Base-by-base conservation (phyloP, 352 stramenopile species). In the Phytophthora ohioensis region DNA sequence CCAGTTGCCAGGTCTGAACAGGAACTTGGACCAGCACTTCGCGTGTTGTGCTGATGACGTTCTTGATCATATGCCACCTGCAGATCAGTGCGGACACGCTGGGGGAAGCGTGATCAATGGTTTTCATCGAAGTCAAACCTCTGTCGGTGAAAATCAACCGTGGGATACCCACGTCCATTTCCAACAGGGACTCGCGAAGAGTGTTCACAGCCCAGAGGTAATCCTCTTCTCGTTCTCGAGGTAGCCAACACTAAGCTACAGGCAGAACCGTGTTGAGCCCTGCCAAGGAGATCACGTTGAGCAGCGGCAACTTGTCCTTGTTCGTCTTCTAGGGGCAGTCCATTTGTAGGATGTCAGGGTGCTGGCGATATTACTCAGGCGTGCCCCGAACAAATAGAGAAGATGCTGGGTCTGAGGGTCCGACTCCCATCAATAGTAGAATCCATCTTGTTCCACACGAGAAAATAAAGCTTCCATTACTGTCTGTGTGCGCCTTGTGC, bases 51-150 rank as follows among this genome's bases (percentile, higher is more conserved):
- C 45, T 51, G 21, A 51, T 13, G 6, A 35, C 45, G 10, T 68
- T 70, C 32, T 67, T 67, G 48, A 69, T 76, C 69, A 76, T 71
- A 21, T 71, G 57, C 62, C 57, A 70, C 11, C 60, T 48, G 12
- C 59, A 67, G 2, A 69, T 30, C 27, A 75, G 42, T 4, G 45
- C 34, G 4, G 46, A 31, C 3, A 66, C 27, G 13, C 35, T 41
- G 1, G 11, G 3, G 32, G 58, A 69, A 0, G 64, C 69, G 0
- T 10, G 17, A 13, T 66, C 42, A 13, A 47, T 3, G 9, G 60
- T 48, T 12, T 71, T 76, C 69, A 69, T 61, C 21, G 43, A 65
- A 12, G 54, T 58, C 10, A 67, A 48, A 5, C 69, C 52, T 13
- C 57, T 46, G 48, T 65, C 43, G 0, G 52, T 62, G 0, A 67